phyloP scores from a whole-genome alignment of 176 grass and related monocot genomes.

The Triticum urartu region DNA sequence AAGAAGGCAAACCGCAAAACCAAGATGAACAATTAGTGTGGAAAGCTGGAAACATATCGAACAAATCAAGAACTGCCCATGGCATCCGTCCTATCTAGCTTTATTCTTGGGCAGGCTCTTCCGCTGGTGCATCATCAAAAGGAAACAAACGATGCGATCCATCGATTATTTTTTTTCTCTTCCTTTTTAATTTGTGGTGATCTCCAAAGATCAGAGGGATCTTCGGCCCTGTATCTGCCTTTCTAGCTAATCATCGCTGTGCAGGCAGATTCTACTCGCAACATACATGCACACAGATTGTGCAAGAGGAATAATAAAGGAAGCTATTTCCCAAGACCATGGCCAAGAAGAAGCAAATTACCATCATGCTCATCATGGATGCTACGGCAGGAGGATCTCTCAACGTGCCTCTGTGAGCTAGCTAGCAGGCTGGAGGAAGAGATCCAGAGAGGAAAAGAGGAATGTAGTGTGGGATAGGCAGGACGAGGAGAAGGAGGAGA shows the following conservation, averaged over 20 bases:
- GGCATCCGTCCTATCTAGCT: background rate
- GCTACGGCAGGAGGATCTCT: conserved; percentile 11
- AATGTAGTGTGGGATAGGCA: conserved; percentile 15
- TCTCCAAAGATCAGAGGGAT: conserved; percentile 17
- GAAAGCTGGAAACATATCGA: conserved; percentile 1
- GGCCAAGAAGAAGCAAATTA: conserved; percentile 35
- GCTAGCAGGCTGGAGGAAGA: conserved; percentile 25
- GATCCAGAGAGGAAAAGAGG: conserved; percentile 42
- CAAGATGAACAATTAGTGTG: background rate
- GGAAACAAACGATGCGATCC: background rate
- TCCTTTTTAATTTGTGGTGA: conserved; percentile 1
- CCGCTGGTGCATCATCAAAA: background rate
- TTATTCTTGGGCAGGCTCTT: background rate
- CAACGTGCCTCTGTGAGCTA: conserved; percentile 2
- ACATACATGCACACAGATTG: background rate
- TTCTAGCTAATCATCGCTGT: conserved; percentile 31
- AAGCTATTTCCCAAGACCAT: conserved; percentile 28
- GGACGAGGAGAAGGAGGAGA: background rate
- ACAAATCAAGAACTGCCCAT: conserved; percentile 5
- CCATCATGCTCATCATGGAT: conserved; percentile 58
- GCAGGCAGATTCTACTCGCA: conserved; percentile 12
- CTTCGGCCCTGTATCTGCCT: conserved; percentile 2
- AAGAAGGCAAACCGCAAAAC: background rate
- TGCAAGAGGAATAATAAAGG: conserved; percentile 26
- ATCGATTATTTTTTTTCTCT: background rate